These are phyloP conservation scores for Eremothecium sinecaudum DNA, from an alignment of 1,139 yeast genomes.

Conservation along the genomic window DNA sequence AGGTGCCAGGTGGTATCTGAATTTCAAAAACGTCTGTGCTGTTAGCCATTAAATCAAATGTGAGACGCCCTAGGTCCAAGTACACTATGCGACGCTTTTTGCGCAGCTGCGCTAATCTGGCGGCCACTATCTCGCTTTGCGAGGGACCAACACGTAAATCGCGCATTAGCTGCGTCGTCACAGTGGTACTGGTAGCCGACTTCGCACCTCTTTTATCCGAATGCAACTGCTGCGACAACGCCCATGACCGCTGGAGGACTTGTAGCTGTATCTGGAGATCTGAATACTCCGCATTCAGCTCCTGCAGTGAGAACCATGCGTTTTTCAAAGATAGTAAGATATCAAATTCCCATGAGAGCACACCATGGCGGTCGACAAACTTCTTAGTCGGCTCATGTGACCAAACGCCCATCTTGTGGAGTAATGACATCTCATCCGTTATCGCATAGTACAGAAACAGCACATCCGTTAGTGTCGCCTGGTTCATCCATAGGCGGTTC, in stretches of 20 bases:
- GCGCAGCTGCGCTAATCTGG: slow-evolving; percentile 28
- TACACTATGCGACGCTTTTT: slow-evolving; percentile 30
- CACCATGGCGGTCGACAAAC: slow-evolving; percentile 44
- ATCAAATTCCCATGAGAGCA: slow-evolving; percentile 56
- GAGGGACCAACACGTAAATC: slow-evolving; percentile 23
- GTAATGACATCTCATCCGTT: slow-evolving; percentile 49
- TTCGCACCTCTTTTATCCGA: slow-evolving; percentile 7
- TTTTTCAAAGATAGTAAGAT: slow-evolving; percentile 47
- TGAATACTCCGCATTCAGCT: slow-evolving; percentile 35
- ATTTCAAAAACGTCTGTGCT: slow-evolving; percentile 36
- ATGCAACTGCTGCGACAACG: slow-evolving; percentile 21
- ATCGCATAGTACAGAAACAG: slow-evolving; percentile 52
- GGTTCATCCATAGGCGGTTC: slow-evolving; percentile 33
- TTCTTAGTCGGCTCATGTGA: slow-evolving; percentile 33
- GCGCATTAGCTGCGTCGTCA: slow-evolving; percentile 27
- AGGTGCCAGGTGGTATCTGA: slow-evolving; percentile 30
- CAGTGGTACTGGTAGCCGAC: no score
- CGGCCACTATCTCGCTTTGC: slow-evolving; percentile 13
- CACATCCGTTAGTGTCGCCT: slow-evolving; percentile 39
- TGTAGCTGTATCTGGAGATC: slow-evolving; percentile 33
- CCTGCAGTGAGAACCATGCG: slow-evolving; percentile 36
- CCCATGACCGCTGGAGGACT: slow-evolving; percentile 29
- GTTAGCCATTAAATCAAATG: slow-evolving; percentile 38
- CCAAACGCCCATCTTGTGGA: slow-evolving; percentile 47
- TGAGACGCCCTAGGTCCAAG: slow-evolving; percentile 33